These are phyloP conservation scores for Bruguiera parviflora DNA, from an alignment of 345 rosid genomes.

Conservation along the genomic window DNA sequence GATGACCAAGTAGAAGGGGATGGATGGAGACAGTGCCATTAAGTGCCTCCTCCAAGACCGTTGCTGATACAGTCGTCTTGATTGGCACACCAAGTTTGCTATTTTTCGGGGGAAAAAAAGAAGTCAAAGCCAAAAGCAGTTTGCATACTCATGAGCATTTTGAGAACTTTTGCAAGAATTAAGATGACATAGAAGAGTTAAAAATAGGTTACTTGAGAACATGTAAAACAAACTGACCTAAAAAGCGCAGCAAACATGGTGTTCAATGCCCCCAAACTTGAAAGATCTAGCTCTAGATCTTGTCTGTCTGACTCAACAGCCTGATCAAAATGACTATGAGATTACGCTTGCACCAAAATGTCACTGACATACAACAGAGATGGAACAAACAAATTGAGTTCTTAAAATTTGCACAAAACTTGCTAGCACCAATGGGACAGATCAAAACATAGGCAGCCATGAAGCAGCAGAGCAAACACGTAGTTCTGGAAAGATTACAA, in stretches of 20 bases:
- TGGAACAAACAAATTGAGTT: background rate
- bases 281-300: conserved; percentile 93
- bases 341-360: conserved; percentile 13
- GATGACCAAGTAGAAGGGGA: conserved; percentile 64
- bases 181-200: background rate
- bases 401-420: background rate
- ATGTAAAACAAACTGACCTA: conserved; percentile 42
- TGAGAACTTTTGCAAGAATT: background rate
- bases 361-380: conserved; percentile 5
- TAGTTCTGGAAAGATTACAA: background rate
- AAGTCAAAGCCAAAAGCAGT: conserved; percentile 6
- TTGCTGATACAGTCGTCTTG: conserved; percentile 95
- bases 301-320: conserved; percentile 72
- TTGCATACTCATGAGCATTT: background rate
- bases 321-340: conserved; percentile 35
- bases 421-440: background rate
- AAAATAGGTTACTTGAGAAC: too few species aligned
- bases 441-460: background rate
- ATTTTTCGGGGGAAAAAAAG: background rate
- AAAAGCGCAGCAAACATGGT: conserved; percentile 94
- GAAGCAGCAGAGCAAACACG: background rate
- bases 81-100: conserved; percentile 99
- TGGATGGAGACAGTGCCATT: conserved; percentile 64
- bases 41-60: conserved; percentile 94
- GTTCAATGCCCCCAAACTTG: conserved; percentile 92